A percentile compares a stretch with the other conserved stretches of the same genome.
Conservation (phyloP, 768 basidiomycete genomes). For the Psilocybe azurescens region DNA sequence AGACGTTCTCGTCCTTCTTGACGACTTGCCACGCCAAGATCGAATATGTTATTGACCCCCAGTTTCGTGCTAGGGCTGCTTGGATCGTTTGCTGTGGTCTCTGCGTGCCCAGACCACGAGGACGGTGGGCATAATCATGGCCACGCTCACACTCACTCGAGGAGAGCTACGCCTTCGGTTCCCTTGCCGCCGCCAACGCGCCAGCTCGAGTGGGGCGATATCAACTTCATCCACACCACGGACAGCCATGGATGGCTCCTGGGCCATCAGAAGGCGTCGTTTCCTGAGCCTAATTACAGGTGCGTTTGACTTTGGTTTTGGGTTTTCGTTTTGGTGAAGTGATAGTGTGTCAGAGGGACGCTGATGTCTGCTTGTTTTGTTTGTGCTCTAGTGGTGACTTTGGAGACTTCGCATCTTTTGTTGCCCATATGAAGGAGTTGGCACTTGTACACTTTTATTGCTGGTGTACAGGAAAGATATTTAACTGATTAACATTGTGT, state of each 20-base stretch:
- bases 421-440: constrained; percentile 77
- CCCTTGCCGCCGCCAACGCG: constrained; percentile 62
- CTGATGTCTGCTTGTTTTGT: neutral
- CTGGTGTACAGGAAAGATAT: neutral
- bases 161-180: constrained; percentile 44
- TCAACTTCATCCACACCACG: constrained; percentile 88
- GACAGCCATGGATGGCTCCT: constrained; percentile 77
- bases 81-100: constrained; percentile 16
- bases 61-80: constrained; percentile 20
- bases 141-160: constrained; percentile 35
- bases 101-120: constrained; percentile 30
- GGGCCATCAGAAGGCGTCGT: constrained; percentile 78
- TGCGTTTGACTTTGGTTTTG: constrained; percentile 2
- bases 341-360: no score
- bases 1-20: no score
- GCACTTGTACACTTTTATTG: constrained; percentile 51
- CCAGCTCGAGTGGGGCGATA: constrained; percentile 83
- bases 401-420: constrained; percentile 90
- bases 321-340: neutral
- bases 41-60: constrained; percentile 18
- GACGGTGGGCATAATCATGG: constrained; percentile 12
- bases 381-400: constrained; percentile 37
- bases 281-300: constrained; percentile 78
- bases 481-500: neutral
- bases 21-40: neutral